Base-by-base conservation (phyloP, 768 basidiomycete genomes). In the Antrodiella citrinella region DNA sequence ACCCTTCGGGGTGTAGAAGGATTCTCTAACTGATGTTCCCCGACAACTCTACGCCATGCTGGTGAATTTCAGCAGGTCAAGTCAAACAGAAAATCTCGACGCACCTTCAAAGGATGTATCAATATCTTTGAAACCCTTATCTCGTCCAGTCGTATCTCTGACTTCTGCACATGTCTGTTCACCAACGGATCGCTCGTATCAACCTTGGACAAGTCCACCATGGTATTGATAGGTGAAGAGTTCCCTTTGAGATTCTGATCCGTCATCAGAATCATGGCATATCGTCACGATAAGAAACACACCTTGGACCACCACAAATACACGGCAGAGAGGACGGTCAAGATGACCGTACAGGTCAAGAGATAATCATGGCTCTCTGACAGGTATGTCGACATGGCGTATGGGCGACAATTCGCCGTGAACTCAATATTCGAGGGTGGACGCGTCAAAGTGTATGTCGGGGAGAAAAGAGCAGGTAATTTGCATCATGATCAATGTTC, bases 21-120 rank as follows among this genome's bases (percentile, higher is more conserved):
- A 75, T 40, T 70, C 69, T 45, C 71, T 67, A 1, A 87, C 76
- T 22, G 83, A 77, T 1, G 73, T 82, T 21, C 83, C 86, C 45
- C 75, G 76, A 57, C 86, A 88, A 56, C 86, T 88, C 86, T 90
- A 51, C 15, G 39, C 53, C 63, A n/a, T n/a, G n/a, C n/a, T n/a
- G n/a, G n/a, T n/a, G n/a, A n/a, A n/a, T n/a, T n/a, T n/a, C n/a
- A n/a, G n/a, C n/a, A n/a, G n/a, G n/a, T n/a, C n/a, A n/a, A n/a
- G n/a, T n/a, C n/a, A n/a, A n/a, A n/a, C n/a, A n/a, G n/a, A n/a
- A n/a, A n/a, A n/a, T n/a, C n/a, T n/a, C n/a, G n/a, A 54, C 51
- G 24, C 43, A 77, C 84, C 72, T 86, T 86, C 66, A 86, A 81
- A 38, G 84, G 84, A 59, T 86, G 84, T 2, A 62, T 54, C 25